Conservation (phyloP, 306 rosid species). For the Prunus fruticosa region DNA sequence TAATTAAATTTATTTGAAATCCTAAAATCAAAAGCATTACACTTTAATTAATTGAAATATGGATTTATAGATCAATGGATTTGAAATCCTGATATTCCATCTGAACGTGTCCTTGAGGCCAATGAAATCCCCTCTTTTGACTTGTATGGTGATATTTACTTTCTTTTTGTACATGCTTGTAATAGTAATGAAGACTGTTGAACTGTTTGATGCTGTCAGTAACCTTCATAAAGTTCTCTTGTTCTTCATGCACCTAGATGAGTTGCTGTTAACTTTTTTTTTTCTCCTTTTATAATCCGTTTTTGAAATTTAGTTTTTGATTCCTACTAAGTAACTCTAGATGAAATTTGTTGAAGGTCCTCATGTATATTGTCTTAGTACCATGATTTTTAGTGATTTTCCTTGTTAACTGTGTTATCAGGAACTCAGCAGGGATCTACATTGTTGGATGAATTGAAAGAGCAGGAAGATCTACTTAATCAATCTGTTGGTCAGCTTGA, state of each 20-base stretch:
- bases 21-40: neutral
- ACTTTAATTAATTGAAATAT: no score
- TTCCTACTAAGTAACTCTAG: neutral
- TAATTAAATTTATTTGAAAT: neutral
- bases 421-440: conserved; percentile 63
- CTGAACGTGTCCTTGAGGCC: neutral
- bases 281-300: neutral
- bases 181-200: neutral
- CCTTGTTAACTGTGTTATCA: conserved; percentile 17
- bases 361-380: neutral
- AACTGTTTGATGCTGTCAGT: neutral
- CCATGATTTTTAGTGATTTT: neutral
- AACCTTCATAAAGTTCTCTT: neutral
- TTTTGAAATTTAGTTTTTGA: neutral
- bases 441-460: conserved; percentile 59
- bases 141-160: neutral
- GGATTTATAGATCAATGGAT: neutral
- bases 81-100: neutral
- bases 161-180: neutral
- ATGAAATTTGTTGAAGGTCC: neutral
- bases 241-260: neutral
- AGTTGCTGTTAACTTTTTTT: neutral
- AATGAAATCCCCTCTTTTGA: neutral
- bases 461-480: conserved; percentile 58
- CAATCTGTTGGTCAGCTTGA: conserved; percentile 63